Percentiles rank a stretch among this genome's conserved stretches.
phyloP scores from a whole-genome alignment of 2,329 filamentous ascomycete species.

The Fusarium luffae region DNA sequence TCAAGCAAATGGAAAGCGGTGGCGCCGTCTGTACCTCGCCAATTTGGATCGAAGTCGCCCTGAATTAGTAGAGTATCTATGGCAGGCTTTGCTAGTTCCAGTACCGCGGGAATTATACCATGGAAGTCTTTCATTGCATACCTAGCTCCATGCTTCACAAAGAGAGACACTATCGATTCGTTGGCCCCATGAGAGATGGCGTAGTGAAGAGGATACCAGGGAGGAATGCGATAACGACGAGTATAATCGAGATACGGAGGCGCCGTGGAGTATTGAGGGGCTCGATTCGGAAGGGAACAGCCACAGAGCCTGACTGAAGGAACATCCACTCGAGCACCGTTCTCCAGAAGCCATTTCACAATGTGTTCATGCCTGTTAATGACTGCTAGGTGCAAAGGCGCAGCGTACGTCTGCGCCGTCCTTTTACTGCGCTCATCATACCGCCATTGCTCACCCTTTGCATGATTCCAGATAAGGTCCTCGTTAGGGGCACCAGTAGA shows the following conservation, averaged over 20 bases:
- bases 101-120: not conserved
- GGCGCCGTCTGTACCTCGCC: no score
- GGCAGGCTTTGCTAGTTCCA: not conserved
- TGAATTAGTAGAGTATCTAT: not conserved
- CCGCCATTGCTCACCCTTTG: no score
- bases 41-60: not conserved
- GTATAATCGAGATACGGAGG: no score
- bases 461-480: not conserved
- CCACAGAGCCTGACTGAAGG: not conserved
- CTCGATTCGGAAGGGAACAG: no score
- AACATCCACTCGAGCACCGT: not conserved
- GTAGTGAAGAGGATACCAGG: constrained; percentile 15
- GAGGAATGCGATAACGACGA: no score
- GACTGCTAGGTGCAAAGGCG: constrained; percentile 12
- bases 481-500: not conserved
- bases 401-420: not conserved
- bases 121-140: not conserved
- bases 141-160: constrained; percentile 1
- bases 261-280: no score
- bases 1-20: not conserved
- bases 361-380: not conserved
- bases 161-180: not conserved
- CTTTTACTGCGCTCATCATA: no score
- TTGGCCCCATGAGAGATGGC: not conserved
- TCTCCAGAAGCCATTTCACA: constrained; percentile 10